A percentile compares a stretch with the other conserved stretches of the same genome.
Conservation (phyloP, 2,329 filamentous ascomycete species). For the Trichophyton rubrum region DNA sequence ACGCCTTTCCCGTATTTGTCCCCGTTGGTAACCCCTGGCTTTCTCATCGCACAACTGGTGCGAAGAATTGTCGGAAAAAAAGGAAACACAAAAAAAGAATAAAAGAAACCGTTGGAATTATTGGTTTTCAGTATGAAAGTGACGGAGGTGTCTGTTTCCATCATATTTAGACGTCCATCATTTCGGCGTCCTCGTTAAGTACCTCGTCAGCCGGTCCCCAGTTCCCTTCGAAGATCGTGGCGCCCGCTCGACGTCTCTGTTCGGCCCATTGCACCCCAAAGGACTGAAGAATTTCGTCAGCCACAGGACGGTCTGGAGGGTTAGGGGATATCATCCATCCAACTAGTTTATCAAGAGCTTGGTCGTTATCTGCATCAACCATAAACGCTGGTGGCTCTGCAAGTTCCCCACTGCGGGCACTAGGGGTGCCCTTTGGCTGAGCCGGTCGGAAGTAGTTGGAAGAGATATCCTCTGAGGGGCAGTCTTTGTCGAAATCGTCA, state of each 20-base stretch:
- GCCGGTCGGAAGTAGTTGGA: not conserved
- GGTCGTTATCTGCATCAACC: conserved; percentile 57
- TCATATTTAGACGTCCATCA: conserved; percentile 45
- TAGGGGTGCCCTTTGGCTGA: not conserved
- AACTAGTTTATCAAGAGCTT: conserved; percentile 73
- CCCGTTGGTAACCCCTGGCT: not conserved
- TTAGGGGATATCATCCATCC: conserved; percentile 75
- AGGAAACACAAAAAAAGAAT: not conserved
- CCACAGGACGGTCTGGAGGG: conserved; percentile 58
- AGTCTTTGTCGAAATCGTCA: conserved; percentile 20
- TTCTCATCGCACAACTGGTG: not conserved
- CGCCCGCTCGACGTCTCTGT: conserved; percentile 63
- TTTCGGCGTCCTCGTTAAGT: conserved; percentile 46
- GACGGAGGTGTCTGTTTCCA: not conserved
- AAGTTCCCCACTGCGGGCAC: conserved; percentile 43
- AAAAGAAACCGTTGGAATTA: not conserved
- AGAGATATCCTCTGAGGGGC: conserved; percentile 3
- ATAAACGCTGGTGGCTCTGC: conserved; percentile 73
- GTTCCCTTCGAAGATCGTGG: conserved; percentile 91
- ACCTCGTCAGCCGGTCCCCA: conserved; percentile 71
- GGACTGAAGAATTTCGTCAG: conserved; percentile 59
- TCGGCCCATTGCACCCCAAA: conserved; percentile 72
- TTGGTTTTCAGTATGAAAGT: no score
- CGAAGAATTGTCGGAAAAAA: not conserved
- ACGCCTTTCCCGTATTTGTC: not conserved